Evolutionary conservation across 1,284 basidiomycete genomes (phyloP).

Genomic region (Moesziomyces aphidis): DNA sequence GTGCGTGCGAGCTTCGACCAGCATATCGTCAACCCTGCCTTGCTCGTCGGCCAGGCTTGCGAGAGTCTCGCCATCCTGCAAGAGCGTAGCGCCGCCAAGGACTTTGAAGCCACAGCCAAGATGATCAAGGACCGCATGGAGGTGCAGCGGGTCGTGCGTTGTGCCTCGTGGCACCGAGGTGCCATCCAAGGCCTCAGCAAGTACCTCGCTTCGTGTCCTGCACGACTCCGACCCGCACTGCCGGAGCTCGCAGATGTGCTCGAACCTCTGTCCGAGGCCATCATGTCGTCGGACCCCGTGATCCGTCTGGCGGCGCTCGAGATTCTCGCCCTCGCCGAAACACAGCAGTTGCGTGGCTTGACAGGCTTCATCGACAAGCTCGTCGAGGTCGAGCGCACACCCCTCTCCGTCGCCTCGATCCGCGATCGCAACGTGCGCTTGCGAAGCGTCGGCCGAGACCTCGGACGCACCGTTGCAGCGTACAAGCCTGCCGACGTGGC

Average conservation of each 20-base stretch:
- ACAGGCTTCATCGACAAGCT: constrained; percentile 35
- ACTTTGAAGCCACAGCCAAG: constrained; percentile 17
- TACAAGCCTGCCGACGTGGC: constrained; percentile 33
- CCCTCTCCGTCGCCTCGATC: constrained; percentile 51
- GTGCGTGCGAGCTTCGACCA: constrained; percentile 28
- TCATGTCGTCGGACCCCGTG: constrained; percentile 53
- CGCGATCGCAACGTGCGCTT: constrained; percentile 64
- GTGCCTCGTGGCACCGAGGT: constrained; percentile 45
- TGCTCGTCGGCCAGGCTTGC: constrained; percentile 35
- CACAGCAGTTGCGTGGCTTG: constrained; percentile 4
- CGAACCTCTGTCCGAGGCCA: constrained; percentile 23
- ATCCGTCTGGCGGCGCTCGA: constrained; percentile 52
- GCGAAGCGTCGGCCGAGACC: constrained; percentile 57
- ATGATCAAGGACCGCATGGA: constrained; percentile 25
- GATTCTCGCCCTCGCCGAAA: constrained; percentile 45
- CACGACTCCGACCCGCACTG: constrained; percentile 23
- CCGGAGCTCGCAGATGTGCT: constrained; percentile 22
- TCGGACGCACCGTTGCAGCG: constrained; percentile 30
- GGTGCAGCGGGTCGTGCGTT: constrained; percentile 21
- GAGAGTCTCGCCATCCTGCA: constrained; percentile 41
- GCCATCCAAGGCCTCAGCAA: constrained; percentile 35
- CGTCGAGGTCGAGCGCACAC: constrained; percentile 55
- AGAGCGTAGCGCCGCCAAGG: constrained; percentile 21
- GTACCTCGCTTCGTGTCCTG: constrained; percentile 29
- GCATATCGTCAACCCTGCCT: constrained; percentile 33